These are phyloP conservation scores for Talaromyces funiculosus DNA, from an alignment of 2,329 filamentous ascomycete genomes.

Conservation along the genomic window DNA sequence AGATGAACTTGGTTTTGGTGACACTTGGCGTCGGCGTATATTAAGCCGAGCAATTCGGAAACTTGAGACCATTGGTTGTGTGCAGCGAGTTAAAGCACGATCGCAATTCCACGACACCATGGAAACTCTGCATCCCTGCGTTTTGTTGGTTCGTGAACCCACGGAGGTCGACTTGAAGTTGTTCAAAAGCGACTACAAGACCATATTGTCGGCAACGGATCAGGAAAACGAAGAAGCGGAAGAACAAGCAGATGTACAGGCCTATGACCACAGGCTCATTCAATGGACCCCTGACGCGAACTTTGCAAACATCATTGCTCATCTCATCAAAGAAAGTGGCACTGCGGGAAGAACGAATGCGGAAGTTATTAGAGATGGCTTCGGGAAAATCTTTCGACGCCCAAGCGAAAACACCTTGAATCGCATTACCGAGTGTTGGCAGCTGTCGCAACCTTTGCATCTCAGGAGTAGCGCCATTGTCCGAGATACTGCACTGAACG, in stretches of 20 bases:
- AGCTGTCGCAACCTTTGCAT: slow-evolving; percentile 53
- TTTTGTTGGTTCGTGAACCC: slow-evolving; percentile 41
- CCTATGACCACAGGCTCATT: slow-evolving; percentile 9
- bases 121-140: slow-evolving; percentile 35
- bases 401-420: slow-evolving; percentile 50
- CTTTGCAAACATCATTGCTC: slow-evolving; percentile 49
- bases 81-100: slow-evolving; percentile 39
- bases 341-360: slow-evolving; percentile 46
- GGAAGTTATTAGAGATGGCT: slow-evolving; percentile 36
- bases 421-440: slow-evolving; percentile 52
- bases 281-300: slow-evolving; percentile 50
- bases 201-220: slow-evolving; percentile 23
- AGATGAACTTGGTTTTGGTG: slow-evolving; percentile 38
- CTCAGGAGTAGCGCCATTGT: slow-evolving; percentile 53
- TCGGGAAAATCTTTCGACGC: slow-evolving; percentile 50
- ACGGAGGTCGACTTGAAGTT: slow-evolving; percentile 34
- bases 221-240: slow-evolving; percentile 29
- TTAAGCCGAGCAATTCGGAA: slow-evolving; percentile 41
- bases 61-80: slow-evolving; percentile 41
- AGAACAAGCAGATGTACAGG: slow-evolving; percentile 7
- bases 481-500: slow-evolving; percentile 47
- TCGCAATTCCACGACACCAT: slow-evolving; percentile 36
- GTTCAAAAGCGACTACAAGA: slow-evolving; percentile 34
- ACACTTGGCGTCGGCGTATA: slow-evolving; percentile 36
- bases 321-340: slow-evolving; percentile 45